Evolutionary conservation across 106 monocot species (phyloP).

Genomic region (Acorus calamus): DNA sequence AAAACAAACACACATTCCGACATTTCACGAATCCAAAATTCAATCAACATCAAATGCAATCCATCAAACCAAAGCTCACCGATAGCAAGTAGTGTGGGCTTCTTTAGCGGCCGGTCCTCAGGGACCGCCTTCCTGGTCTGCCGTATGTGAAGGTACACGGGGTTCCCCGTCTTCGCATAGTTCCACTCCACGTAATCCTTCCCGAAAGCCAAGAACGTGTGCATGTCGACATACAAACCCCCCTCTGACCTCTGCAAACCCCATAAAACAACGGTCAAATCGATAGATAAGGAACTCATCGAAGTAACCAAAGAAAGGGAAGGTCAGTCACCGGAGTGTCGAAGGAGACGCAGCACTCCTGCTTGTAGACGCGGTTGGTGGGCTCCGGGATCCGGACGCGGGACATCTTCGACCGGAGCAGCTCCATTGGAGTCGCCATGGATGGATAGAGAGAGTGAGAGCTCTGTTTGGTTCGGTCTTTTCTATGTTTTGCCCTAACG

Average conservation of each 20-base stretch:
- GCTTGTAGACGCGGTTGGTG: slow-evolving; percentile 81
- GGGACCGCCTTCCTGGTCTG: slow-evolving; percentile 50
- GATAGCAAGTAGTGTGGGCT: slow-evolving; percentile 83
- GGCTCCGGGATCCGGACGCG: slow-evolving; percentile 88
- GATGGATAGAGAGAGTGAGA: too few relatives aligned
- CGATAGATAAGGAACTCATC: background rate
- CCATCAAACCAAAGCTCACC: slow-evolving; percentile 24
- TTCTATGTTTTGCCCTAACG: too few relatives aligned
- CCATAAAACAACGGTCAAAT: too few relatives aligned
- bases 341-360: slow-evolving; percentile 95
- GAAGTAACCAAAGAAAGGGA: slow-evolving; percentile 1
- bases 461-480: too few relatives aligned
- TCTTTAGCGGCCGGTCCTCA: slow-evolving; percentile 89
- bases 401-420: slow-evolving; percentile 69
- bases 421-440: slow-evolving; percentile 36
- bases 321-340: slow-evolving; percentile 38
- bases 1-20: too few relatives aligned
- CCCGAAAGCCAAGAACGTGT: slow-evolving; percentile 82
- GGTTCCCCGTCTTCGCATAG: slow-evolving; percentile 74
- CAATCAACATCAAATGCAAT: too few relatives aligned
- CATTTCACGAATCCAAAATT: too few relatives aligned
- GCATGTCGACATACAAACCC: slow-evolving; percentile 76
- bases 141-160: slow-evolving; percentile 76
- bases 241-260: slow-evolving; percentile 64
- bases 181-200: slow-evolving; percentile 86